Conservation (phyloP, 345 rosid genomes). For the Sapria himalayana region DNA sequence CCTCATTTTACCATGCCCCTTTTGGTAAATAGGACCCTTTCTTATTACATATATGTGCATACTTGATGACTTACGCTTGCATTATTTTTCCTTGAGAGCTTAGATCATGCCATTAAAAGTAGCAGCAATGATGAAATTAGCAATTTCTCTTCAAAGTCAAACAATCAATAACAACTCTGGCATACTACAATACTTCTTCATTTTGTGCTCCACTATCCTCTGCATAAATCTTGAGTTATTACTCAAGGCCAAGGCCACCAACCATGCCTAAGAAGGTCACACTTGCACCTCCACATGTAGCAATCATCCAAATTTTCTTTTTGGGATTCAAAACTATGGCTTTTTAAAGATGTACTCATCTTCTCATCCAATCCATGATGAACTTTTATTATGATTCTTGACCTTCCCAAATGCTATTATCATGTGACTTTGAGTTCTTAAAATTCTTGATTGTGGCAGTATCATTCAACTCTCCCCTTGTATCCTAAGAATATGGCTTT, state of each 20-base stretch:
- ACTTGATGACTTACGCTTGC: no score
- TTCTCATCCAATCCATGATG: conserved; percentile 92
- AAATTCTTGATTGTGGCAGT: conserved; percentile 97
- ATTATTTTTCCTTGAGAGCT: conserved; percentile 62
- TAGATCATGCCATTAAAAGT: conserved; percentile 89
- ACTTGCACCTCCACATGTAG: conserved; percentile 98
- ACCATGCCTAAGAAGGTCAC: conserved; percentile 93
- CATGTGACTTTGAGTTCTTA: conserved; percentile 37
- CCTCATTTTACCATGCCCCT: no score
- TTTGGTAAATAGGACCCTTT: no score
- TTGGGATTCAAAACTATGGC: conserved; percentile 85
- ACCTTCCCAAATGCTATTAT: conserved; percentile 78
- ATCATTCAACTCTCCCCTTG: conserved; percentile 97
- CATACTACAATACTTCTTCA: conserved; percentile 91
- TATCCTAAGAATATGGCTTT: conserved; percentile 92
- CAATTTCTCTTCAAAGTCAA: conserved; percentile 62
- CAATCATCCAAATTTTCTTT: conserved; percentile 93
- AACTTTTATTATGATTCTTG: conserved; percentile 71
- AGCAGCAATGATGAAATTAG: conserved; percentile 92
- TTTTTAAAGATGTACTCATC: conserved; percentile 95
- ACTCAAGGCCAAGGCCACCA: conserved; percentile 86
- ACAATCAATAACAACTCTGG: conserved; percentile 94
- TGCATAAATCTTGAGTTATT: conserved; percentile 84
- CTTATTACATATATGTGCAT: no score
- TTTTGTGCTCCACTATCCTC: conserved; percentile 98